Evolutionary conservation across 805 yeast genomes (phyloP).

Genomic region (Cyberlindnera mycetangii): DNA sequence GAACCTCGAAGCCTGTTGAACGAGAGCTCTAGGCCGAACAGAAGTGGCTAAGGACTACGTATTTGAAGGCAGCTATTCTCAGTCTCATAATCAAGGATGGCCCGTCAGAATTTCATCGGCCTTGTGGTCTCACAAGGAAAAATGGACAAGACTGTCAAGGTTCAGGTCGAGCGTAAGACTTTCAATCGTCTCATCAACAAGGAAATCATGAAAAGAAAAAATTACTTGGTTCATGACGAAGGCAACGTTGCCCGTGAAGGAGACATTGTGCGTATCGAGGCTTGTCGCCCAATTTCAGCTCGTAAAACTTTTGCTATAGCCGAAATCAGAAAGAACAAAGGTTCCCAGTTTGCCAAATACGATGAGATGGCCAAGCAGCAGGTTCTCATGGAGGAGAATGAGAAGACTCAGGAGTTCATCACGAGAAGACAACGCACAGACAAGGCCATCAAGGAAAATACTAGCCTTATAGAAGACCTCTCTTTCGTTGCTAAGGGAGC

Average conservation of each 20-base stretch:
- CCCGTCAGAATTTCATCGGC: conserved; percentile 87
- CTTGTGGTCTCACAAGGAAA: conserved; percentile 94
- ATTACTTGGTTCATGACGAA: conserved; percentile 91
- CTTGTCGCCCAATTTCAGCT: conserved; percentile 80
- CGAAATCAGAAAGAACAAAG: conserved; percentile 83
- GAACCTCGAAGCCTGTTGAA: background rate
- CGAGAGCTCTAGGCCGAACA: background rate
- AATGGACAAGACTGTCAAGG: conserved; percentile 94
- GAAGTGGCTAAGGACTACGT: background rate
- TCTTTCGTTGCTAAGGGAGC: conserved; percentile 27
- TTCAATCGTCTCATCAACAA: conserved; percentile 72
- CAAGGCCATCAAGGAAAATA: conserved; percentile 25
- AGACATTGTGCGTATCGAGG: conserved; percentile 89
- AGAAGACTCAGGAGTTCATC: conserved; percentile 52
- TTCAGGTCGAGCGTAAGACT: conserved; percentile 74
- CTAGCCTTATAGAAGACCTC: conserved; percentile 33
- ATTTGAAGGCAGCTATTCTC: background rate
- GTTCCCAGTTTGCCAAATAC: conserved; percentile 85
- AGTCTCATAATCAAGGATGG: conserved; percentile 44
- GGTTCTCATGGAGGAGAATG: conserved; percentile 65
- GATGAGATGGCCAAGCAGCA: conserved; percentile 66
- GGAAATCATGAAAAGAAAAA: conserved; percentile 74
- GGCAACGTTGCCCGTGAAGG: conserved; percentile 90
- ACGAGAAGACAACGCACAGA: conserved; percentile 41
- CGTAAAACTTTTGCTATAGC: conserved; percentile 87